Evolutionary conservation across 1,139 yeast genomes (phyloP), one percentile per base, ranked within the genome.

Genomic region (Ogataea hybrid): DNA sequence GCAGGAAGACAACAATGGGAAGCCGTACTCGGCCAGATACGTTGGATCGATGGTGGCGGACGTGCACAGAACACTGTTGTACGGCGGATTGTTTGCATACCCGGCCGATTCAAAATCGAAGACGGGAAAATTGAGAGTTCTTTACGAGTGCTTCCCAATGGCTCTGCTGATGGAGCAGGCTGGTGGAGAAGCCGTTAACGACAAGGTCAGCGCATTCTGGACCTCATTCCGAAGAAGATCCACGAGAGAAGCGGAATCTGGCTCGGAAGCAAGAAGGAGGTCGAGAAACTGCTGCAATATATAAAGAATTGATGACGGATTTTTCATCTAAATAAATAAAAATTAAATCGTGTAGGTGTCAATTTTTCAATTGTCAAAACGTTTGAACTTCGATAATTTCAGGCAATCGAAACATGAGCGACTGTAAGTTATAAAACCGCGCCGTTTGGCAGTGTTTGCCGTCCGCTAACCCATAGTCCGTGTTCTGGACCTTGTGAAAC

Each of bases 41-140:
- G 83, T 92, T 60, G 98, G 98, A 35, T 88, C 97, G 34, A 92
- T 92, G 98, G 98, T 92, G 51, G 97, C 97, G 30, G 98, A 92
- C 70, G 90, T 92, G 55, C 98, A 92, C 70, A 83, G 98, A 70
- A 92, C 98, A 27, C 75, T 92, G 56, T 76, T 92, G 47, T 92
- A 92, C 62, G 98, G 98, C 39, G 98, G 98, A 31, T 69, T 92
- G 47, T 92, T 90, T 59, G 85, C 96, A 11, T 92, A 92, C 65
- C 98, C 98, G 27, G 88, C 95, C 12, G 97, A 90, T 67, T 70
- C 84, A 49, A 89, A 89, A 70, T 81, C 89, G 56, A 86, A 85
- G 67, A 82, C 81, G 56, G 97, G 97, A 44, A 92, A 92, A 66
- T 79, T 92, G 66, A 77, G 98, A 69, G 72, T 92, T 53, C 74